phyloP scores from a whole-genome alignment of 2,329 filamentous ascomycete species.

The Trichophyton rubrum region DNA sequence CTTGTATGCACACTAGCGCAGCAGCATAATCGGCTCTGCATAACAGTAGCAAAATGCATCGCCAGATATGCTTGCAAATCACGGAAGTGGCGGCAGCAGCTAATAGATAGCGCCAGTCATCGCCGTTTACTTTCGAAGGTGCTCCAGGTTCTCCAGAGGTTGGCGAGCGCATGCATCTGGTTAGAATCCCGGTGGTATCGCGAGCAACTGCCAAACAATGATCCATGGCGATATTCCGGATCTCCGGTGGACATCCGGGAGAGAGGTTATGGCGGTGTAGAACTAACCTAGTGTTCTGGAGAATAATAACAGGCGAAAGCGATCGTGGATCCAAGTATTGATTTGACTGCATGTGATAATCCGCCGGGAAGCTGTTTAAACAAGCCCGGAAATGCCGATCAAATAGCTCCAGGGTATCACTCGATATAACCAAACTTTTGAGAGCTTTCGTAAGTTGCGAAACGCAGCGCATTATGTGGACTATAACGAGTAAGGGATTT shows the following conservation, averaged over 20 bases:
- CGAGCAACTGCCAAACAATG: slow-evolving; percentile 61
- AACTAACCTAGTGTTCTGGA: slow-evolving; percentile 72
- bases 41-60: slow-evolving; percentile 68
- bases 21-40: slow-evolving; percentile 60
- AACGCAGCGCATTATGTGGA: slow-evolving; percentile 70
- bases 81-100: slow-evolving; percentile 59
- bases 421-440: slow-evolving; percentile 52
- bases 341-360: slow-evolving; percentile 55
- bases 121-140: slow-evolving; percentile 25
- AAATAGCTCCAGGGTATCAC: slow-evolving; percentile 59
- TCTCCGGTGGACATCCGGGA: slow-evolving; percentile 52
- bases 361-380: slow-evolving; percentile 59
- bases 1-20: slow-evolving; percentile 60
- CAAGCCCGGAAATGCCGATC: slow-evolving; percentile 70
- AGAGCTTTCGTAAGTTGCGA: slow-evolving; percentile 60
- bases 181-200: slow-evolving; percentile 66
- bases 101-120: slow-evolving; percentile 44
- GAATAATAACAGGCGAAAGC: slow-evolving; percentile 60
- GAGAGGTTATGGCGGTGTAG: slow-evolving; percentile 82
- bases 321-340: slow-evolving; percentile 60
- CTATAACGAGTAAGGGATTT: slow-evolving; percentile 62
- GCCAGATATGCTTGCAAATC: slow-evolving; percentile 74
- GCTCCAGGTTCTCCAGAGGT: slow-evolving; percentile 16
- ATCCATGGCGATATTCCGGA: slow-evolving; percentile 60
- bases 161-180: slow-evolving; percentile 46